These are phyloP conservation scores for Starmera caribaea DNA, from an alignment of 805 yeast genomes.

Conservation along the genomic window DNA sequence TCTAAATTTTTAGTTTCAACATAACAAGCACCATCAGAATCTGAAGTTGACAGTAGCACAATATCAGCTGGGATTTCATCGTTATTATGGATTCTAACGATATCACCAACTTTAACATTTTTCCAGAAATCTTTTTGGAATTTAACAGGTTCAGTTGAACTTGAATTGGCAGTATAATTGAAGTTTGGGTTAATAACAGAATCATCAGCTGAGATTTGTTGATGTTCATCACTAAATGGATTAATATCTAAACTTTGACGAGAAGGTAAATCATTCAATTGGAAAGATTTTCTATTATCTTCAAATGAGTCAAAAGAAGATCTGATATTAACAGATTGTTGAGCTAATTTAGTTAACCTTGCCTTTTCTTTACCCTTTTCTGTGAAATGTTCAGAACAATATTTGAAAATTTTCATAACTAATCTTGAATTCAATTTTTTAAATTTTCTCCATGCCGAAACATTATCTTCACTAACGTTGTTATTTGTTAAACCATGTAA, in stretches of 20 bases:
- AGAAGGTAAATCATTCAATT: constrained; percentile 14
- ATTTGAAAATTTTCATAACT: constrained; percentile 16
- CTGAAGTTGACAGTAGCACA: constrained; percentile 54
- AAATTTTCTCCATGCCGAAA: constrained; percentile 60
- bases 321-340: constrained; percentile 20
- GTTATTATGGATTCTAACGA: constrained; percentile 57
- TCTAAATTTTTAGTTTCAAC: constrained; percentile 77
- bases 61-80: constrained; percentile 79
- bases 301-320: constrained; percentile 30
- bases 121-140: constrained; percentile 51
- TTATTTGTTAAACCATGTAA: constrained; percentile 44
- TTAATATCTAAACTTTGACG: constrained; percentile 11
- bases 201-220: constrained; percentile 30
- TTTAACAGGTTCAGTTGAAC: constrained; percentile 35
- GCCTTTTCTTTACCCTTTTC: constrained; percentile 28
- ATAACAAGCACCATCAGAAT: constrained; percentile 55
- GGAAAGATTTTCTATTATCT: constrained; percentile 19
- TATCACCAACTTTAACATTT: constrained; percentile 62
- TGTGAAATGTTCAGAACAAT: constrained; percentile 20
- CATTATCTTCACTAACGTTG: constrained; percentile 53
- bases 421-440: constrained; percentile 41
- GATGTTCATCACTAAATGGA: constrained; percentile 16
- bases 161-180: constrained; percentile 32
- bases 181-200: constrained; percentile 48
- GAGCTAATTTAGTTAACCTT: constrained; percentile 15